Evolutionary conservation across 805 yeast genomes (phyloP), one percentile per base, ranked within the genome.

Genomic region (Nakazawaea molendinolei): DNA sequence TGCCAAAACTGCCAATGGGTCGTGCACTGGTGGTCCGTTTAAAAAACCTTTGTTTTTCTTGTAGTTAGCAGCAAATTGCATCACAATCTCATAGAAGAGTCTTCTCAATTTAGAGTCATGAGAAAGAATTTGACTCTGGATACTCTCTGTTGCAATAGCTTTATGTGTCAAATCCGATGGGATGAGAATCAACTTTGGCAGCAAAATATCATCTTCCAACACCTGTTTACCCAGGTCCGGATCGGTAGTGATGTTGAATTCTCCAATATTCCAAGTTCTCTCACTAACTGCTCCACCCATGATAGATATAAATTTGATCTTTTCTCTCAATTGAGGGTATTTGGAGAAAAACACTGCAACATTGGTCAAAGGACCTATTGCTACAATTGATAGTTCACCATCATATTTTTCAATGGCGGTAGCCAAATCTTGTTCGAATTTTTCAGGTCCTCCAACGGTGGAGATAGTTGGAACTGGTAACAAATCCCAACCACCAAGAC

Each of bases 351-450:
- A 59, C 3, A 64, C 51, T 0, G 87, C 79, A 12, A 83, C 52
- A 48, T 86, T 81, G 4, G 95, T 86, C 46, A 82, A 58, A 0
- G 95, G 74, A 0, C 95, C 95, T 0, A 87, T 77, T 6, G 87
- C 84, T 1, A 80, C 76, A 1, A 86, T 52, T 23, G 79, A 68
- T 3, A 86, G 50, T 23, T 72, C 63, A 10, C 73, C 73, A 1
- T 64, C 56, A 42, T 71, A 52, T 3, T 54, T 39, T 16, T 58
- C 43, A 3, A 76, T 63, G 1, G 79, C 76, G 3, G 55, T 46
- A 14, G 52, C 47, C 6, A 41, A 14, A 5, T 31, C 20, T 18
- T 48, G 45, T 15, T 52, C 49, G 36, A 55, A 47, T 6, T 45
- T 50, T 4, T 44, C 43, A 7, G 22, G 13, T n/a, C 19, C 34